Conservation (phyloP, 2,329 filamentous ascomycete genomes). For the Triangularia setosa region DNA sequence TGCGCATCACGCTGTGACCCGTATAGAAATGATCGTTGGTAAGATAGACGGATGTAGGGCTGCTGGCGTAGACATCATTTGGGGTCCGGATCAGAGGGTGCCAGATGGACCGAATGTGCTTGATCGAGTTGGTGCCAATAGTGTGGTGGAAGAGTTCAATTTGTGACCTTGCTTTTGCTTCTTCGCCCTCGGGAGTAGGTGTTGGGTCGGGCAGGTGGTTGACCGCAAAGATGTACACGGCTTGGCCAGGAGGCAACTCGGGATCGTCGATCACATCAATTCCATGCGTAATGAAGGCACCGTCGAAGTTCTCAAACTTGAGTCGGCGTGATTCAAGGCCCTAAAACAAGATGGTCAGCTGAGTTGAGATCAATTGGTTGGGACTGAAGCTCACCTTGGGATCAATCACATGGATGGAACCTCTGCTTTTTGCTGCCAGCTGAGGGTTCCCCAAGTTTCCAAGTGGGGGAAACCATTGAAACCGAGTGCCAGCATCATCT, state of each 20-base stretch:
- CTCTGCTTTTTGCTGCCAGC: slow-evolving; percentile 35
- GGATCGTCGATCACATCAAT: slow-evolving; percentile 56
- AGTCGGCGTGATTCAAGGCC: slow-evolving; percentile 33
- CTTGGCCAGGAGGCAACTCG: slow-evolving; percentile 28
- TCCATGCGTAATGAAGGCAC: slow-evolving; percentile 55
- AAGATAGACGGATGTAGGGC: slow-evolving; percentile 48
- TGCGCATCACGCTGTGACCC: slow-evolving; percentile 41
- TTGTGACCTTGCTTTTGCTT: slow-evolving; percentile 42
- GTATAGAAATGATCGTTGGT: slow-evolving; percentile 58
- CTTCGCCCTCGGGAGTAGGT: slow-evolving; percentile 27
- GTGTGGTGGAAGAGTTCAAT: slow-evolving; percentile 56
- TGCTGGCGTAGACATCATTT: slow-evolving; percentile 52
- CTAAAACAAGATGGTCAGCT: neutral
- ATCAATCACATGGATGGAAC: slow-evolving; percentile 51
- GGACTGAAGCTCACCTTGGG: slow-evolving; percentile 39
- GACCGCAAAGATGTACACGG: slow-evolving; percentile 57
- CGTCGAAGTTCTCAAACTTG: slow-evolving; percentile 46
- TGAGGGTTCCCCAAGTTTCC: slow-evolving; percentile 38
- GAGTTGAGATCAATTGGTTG: neutral
- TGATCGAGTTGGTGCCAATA: slow-evolving; percentile 38
- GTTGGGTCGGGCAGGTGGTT: slow-evolving; percentile 54
- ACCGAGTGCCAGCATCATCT: slow-evolving; percentile 38
- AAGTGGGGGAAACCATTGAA: slow-evolving; percentile 51
- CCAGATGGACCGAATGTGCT: slow-evolving; percentile 49
- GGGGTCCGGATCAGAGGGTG: slow-evolving; percentile 53